Evolutionary conservation across 495 filamentous ascomycete genomes (phyloP).

Genomic region (Clavariopsis aquatica): DNA sequence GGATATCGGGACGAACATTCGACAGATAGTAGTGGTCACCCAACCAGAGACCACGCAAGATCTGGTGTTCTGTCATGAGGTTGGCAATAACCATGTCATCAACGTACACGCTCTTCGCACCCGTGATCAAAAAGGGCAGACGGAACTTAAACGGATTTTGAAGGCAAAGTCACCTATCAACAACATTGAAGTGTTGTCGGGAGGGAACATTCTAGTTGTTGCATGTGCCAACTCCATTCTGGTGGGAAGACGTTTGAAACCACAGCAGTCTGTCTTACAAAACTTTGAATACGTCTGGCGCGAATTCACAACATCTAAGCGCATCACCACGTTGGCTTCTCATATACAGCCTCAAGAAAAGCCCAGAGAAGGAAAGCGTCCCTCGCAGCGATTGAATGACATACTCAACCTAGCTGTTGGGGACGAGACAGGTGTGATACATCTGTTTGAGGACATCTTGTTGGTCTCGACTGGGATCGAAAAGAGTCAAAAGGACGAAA

Average conservation of each 20-base stretch:
- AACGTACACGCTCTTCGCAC: conserved; percentile 30
- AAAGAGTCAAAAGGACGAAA: conserved; percentile 29
- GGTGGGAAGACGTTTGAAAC: conserved; percentile 29
- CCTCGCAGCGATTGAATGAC: conserved; percentile 40
- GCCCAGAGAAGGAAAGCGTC: conserved; percentile 13
- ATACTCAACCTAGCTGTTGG: conserved; percentile 72
- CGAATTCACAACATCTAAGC: conserved; percentile 55
- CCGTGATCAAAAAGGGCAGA: conserved; percentile 16
- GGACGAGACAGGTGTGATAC: conserved; percentile 69
- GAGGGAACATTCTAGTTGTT: conserved; percentile 47
- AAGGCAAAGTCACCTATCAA: conserved; percentile 30
- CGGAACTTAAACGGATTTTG: conserved; percentile 31
- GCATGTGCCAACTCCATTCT: conserved; percentile 44
- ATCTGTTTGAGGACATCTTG: conserved; percentile 73
- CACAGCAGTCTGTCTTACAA: conserved; percentile 30
- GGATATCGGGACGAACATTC: conserved; percentile 49
- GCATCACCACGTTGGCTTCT: conserved; percentile 61
- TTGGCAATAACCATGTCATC: conserved; percentile 21
- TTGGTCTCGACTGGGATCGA: conserved; percentile 53
- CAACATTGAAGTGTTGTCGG: conserved; percentile 44
- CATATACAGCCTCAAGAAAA: conserved; percentile 34
- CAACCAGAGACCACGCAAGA: conserved; percentile 22
- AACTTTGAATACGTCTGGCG: conserved; percentile 54
- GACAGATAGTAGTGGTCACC: conserved; percentile 39
- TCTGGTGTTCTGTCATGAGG: conserved; percentile 28